Conservation (phyloP, 495 filamentous ascomycete genomes). For the Emericellopsis terricola region DNA sequence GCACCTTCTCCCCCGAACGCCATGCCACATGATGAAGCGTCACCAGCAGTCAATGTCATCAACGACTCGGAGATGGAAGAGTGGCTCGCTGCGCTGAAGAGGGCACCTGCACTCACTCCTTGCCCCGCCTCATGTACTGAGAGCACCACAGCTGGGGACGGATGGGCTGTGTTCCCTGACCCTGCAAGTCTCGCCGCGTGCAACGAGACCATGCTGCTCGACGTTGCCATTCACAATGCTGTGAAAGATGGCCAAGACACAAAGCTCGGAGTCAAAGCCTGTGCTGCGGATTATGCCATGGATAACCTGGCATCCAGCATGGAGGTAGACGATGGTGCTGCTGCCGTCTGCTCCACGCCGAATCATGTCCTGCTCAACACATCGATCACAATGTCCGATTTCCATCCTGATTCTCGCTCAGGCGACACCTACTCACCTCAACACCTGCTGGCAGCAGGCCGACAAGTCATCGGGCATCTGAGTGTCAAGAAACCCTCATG, state of each 20-base stretch:
- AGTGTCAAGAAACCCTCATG: constrained; percentile 2
- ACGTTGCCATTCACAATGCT: constrained; percentile 1
- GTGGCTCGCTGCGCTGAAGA: too few species aligned
- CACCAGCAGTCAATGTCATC: too few species aligned
- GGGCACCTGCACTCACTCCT: too few species aligned
- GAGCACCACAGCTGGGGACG: too few species aligned
- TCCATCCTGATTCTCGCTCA: too few species aligned
- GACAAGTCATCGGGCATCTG: neutral
- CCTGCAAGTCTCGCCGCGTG: constrained; percentile 1
- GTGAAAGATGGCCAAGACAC: neutral
- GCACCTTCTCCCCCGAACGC: too few species aligned
- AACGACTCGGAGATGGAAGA: too few species aligned
- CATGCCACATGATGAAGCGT: too few species aligned
- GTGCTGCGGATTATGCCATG: neutral
- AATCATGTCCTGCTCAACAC: neutral
- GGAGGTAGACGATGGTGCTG: neutral
- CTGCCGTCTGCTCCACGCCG: constrained; percentile 1
- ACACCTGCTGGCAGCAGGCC: constrained; percentile 2
- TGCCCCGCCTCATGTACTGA: too few species aligned
- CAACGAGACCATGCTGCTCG: constrained; percentile 5
- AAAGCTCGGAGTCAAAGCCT: neutral
- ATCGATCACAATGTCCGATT: neutral
- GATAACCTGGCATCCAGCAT: neutral
- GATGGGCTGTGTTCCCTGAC: constrained; percentile 4
- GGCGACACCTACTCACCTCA: neutral